phyloP scores from a whole-genome alignment of 169 alveolate genomes.

The Perkinsus chesapeaki region DNA sequence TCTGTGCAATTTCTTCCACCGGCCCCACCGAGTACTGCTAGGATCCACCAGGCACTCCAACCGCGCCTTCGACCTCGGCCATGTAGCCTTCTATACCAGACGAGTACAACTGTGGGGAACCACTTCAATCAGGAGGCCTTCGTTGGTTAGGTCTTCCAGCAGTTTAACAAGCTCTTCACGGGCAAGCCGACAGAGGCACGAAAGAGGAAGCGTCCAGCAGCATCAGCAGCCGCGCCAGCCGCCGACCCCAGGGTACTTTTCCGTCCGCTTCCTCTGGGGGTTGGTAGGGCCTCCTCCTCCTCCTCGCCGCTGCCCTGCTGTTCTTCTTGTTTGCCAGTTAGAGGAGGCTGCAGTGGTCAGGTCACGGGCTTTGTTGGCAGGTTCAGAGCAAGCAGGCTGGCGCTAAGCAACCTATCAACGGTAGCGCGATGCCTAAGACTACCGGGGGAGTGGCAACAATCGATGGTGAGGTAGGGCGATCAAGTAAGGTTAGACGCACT shows the following conservation, averaged over 20 bases:
- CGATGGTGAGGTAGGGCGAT: background rate
- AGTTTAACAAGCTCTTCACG: background rate
- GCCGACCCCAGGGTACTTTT: background rate
- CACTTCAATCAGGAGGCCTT: background rate
- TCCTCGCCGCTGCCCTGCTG: no score
- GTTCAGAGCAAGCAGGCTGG: no score
- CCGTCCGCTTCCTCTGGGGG: background rate
- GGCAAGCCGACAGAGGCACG: background rate
- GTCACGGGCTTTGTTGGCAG: background rate
- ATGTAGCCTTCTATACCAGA: background rate
- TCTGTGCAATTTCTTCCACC: background rate
- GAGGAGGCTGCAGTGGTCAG: no score
- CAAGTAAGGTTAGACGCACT: background rate
- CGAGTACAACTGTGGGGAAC: background rate
- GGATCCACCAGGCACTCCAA: background rate
- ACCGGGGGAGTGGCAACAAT: background rate
- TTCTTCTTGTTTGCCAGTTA: no score
- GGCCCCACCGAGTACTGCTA: background rate
- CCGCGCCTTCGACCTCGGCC: background rate
- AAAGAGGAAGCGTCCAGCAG: background rate
- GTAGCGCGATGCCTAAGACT: background rate
- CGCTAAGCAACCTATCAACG: background rate
- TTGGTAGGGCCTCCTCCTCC: background rate
- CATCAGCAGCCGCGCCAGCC: no score
- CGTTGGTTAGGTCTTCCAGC: background rate